Base-by-base conservation (phyloP, 306 rosid genomes). In the Potentilla sterilis region DNA sequence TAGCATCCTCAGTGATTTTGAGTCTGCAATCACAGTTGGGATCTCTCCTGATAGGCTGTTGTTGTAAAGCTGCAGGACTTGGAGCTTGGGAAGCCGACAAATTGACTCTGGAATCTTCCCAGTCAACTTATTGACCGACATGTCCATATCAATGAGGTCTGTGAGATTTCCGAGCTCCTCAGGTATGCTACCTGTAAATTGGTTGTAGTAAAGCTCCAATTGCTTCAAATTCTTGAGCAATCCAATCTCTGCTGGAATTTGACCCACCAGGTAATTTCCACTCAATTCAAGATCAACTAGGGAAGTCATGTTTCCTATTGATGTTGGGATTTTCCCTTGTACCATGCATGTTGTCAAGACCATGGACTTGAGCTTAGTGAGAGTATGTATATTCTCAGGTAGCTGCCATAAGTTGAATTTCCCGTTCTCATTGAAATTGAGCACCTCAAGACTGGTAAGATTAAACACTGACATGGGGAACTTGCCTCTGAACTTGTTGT, bases 161-260 rank as follows among this genome's bases (percentile, higher is more conserved):
- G 91, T 85, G 48, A 96, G 83, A 74, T 96, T 90, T 44, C 98
- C 99, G 1, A 96, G 74, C 82, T 88, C 97, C 74, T 81, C 88
- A 0, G 99, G 99, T 13, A 96, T 88, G 42, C 74, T 81, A 3
- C 98, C 99, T 22, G 71, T 73, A 1, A 96, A 87, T 4, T 40
- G 78, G 79, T 95, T 95, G 70, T 96, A 96, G 88, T 96, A 96
- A 58, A 96, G 97, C 86, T 92, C 98, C 57, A 96, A 88, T 38
- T 66, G 78, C 42, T 73, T 81, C 77, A 96, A 66, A 57, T 89
- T 96, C 79, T 82, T 90, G 67, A 92, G 71, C 55, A 66, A 66
- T 8, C 97, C 97, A 43, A 96, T 84, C 82, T 92, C 91, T 5
- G 21, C 13, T 0, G 99, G 99, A 73, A 96, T 87, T 77, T 78